Base-by-base conservation (phyloP, 768 basidiomycete genomes). In the Favolaschia claudopus region DNA sequence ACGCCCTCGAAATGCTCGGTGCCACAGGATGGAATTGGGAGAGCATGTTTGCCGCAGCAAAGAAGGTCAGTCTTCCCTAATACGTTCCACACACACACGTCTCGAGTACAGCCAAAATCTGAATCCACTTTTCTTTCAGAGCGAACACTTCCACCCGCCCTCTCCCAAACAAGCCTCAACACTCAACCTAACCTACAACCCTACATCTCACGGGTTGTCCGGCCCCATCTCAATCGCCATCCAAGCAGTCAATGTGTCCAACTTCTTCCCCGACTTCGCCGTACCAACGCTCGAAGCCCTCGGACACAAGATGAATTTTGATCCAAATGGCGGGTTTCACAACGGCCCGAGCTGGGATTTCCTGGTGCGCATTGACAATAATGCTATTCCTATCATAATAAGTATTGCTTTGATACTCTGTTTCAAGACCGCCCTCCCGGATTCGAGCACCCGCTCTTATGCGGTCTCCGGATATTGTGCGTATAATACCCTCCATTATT, bases 21-120 rank as follows among this genome's bases (percentile, higher is more conserved):
- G 60, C 60, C 3, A 61, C 13, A 25, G 60, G 60, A 44, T 61
- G 60, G 60, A 55, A 53, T 17, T 50, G 53, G 52, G 12, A 44
- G 1, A 49, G 47, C 2, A 55, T 61, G 52, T 50, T 43, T 22
- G 38, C 48, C 33, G 51, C 54, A 3, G 51, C 50, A 15, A 55
- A 54, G 40, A 45, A 48, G 42, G 48, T 61, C 10, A 15, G 42
- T 31, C 13, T 13, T 5, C 27, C 29, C 31, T 13, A 9, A 19
- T 37, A 37, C 17, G 17, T 3, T 28, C 14, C 7, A 10, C 24
- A 4, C n/a, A n/a, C n/a, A n/a, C n/a, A n/a, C n/a, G n/a, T n/a
- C n/a, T n/a, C n/a, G n/a, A n/a, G n/a, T n/a, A n/a, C n/a, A n/a
- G n/a, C n/a, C n/a, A n/a, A n/a, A n/a, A n/a, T n/a, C n/a, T n/a